phyloP scores from a whole-genome alignment of 306 rosid species.

The Spatholobus suberectus region DNA sequence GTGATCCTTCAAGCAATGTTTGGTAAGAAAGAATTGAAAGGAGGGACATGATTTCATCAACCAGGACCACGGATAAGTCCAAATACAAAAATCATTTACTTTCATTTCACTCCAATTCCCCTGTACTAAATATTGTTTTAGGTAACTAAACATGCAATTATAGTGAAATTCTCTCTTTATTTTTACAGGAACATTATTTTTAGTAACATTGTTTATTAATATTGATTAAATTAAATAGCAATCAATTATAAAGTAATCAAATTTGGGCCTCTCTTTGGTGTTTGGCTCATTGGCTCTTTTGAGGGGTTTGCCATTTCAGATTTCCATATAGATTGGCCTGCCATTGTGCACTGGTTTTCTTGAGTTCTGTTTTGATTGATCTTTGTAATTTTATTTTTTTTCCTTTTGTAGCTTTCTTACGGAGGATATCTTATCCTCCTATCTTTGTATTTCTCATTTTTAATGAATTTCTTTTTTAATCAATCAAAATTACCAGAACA shows the following conservation, averaged over 20 bases:
- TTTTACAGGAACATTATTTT: conserved; percentile 1
- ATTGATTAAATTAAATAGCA: background rate
- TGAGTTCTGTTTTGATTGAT: background rate
- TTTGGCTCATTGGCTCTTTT: background rate
- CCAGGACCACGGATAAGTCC: background rate
- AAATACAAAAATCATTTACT: conserved; percentile 19
- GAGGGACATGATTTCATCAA: conserved; percentile 1
- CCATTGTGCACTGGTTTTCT: background rate
- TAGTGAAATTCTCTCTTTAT: conserved; percentile 1
- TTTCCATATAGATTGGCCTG: background rate
- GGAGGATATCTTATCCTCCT: background rate
- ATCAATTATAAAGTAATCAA: conserved; percentile 6
- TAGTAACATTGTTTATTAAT: conserved; percentile 15
- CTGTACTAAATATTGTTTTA: conserved; percentile 5
- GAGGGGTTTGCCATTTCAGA: background rate
- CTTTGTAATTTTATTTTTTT: background rate
- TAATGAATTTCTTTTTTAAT: background rate
- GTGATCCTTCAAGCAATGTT: background rate
- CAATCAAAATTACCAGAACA: background rate
- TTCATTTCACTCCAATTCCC: conserved; percentile 9
- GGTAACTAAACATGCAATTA: conserved; percentile 15
- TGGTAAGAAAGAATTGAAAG: background rate
- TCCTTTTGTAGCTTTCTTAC: background rate
- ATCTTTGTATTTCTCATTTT: background rate
- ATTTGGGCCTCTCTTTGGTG: conserved; percentile 8